These are phyloP conservation scores for Teratosphaeria zuluensis DNA, from an alignment of 2,329 filamentous ascomycete genomes.

Conservation along the genomic window DNA sequence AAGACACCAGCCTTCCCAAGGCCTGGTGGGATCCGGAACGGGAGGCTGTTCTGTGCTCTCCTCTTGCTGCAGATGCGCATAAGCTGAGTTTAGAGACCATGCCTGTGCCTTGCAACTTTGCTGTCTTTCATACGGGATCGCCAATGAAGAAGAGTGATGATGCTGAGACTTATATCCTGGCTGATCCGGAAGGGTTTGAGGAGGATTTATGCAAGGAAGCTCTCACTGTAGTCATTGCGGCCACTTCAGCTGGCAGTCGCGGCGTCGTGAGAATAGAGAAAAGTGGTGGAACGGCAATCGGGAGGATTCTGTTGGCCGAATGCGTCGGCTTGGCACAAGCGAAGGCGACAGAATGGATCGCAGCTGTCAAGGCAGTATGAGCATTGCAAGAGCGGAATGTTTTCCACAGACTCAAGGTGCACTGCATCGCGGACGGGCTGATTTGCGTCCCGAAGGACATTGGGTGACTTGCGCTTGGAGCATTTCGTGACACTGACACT, in stretches of 20 bases:
- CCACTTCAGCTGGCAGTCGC: slow-evolving; percentile 28
- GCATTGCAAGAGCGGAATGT: neutral
- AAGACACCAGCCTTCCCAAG: slow-evolving; percentile 64
- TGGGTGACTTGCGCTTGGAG: too few species aligned
- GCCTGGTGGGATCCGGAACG: slow-evolving; percentile 78
- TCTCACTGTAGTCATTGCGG: slow-evolving; percentile 74
- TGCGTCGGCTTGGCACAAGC: slow-evolving; percentile 51
- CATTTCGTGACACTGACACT: too few species aligned
- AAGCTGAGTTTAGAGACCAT: slow-evolving; percentile 53
- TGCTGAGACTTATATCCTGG: slow-evolving; percentile 56
- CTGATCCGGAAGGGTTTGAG: slow-evolving; percentile 84
- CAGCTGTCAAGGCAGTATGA: slow-evolving; percentile 4
- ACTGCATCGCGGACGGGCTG: neutral
- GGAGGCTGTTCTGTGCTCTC: slow-evolving; percentile 68
- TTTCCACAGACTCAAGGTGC: too few species aligned
- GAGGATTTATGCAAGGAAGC: slow-evolving; percentile 74
- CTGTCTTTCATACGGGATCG: slow-evolving; percentile 58
- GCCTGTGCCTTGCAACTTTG: slow-evolving; percentile 69
- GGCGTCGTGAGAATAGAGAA: slow-evolving; percentile 69
- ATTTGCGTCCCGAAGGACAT: too few species aligned
- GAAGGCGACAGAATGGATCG: slow-evolving; percentile 52
- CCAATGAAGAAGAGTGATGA: slow-evolving; percentile 37
- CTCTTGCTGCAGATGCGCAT: slow-evolving; percentile 43
- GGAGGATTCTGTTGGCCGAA: slow-evolving; percentile 50
- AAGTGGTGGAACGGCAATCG: slow-evolving; percentile 64